These are phyloP conservation scores for Russula foetens DNA, from an alignment of 768 basidiomycete genomes.

Conservation along the genomic window DNA sequence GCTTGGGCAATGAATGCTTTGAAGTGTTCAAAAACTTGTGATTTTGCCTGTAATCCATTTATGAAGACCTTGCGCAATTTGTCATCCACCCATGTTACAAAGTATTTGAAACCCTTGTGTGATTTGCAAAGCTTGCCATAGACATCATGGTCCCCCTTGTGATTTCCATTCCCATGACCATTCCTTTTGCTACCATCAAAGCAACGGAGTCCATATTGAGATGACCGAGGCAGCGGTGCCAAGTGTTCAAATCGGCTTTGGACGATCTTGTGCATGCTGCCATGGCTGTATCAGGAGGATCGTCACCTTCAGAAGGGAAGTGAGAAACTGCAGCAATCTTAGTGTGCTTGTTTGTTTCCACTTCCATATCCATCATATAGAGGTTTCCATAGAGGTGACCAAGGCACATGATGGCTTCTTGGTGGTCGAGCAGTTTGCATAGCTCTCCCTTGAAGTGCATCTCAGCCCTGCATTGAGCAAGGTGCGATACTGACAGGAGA, in stretches of 20 bases:
- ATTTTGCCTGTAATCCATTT: conserved; percentile 15
- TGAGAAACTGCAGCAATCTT: too few relatives aligned
- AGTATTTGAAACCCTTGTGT: conserved; percentile 13
- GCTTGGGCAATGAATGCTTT: conserved; percentile 14
- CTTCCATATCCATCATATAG: too few relatives aligned
- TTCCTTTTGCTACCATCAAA: not conserved
- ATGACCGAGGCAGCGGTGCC: not conserved
- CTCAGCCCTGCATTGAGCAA: too few relatives aligned
- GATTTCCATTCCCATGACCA: conserved; percentile 13
- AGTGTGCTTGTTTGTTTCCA: too few relatives aligned
- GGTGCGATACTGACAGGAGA: too few relatives aligned
- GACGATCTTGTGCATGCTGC: too few relatives aligned
- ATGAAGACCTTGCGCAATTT: conserved; percentile 19
- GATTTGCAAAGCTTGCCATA: conserved; percentile 21
- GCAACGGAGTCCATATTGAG: not conserved
- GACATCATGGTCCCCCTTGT: conserved; percentile 2
- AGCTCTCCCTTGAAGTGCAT: too few relatives aligned
- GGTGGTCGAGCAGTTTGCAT: too few relatives aligned
- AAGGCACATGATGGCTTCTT: too few relatives aligned
- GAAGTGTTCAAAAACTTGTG: conserved; percentile 6
- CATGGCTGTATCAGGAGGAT: too few relatives aligned
- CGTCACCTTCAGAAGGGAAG: too few relatives aligned
- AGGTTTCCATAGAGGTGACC: too few relatives aligned
- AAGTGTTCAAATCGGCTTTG: not conserved
- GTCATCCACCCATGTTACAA: conserved; percentile 21